Evolutionary conservation across 83 land plant genomes (phyloP).

Genomic region (Isoetes engelmannii): DNA sequence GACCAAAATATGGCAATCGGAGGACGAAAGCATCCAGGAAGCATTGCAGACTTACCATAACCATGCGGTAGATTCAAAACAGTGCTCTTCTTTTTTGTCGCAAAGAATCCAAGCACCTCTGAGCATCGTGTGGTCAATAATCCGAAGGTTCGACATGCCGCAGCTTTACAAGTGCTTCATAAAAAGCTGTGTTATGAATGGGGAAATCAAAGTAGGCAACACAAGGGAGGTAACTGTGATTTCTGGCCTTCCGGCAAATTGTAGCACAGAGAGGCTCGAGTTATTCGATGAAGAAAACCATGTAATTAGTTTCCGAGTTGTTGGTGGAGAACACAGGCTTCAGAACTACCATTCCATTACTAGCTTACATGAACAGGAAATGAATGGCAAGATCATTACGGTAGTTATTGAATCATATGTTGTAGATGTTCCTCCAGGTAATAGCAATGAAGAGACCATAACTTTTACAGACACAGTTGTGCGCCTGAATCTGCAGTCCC

Average conservation of each 20-base stretch:
- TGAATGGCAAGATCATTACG: constrained; percentile 6
- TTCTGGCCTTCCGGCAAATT: constrained; percentile 23
- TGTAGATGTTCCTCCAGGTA: constrained; percentile 2
- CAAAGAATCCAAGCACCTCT: constrained; percentile 41
- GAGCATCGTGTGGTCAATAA: constrained; percentile 41
- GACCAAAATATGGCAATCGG: too few species aligned
- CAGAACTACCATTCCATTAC: constrained; percentile 22
- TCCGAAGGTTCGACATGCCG: constrained; percentile 43
- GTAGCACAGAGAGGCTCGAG: constrained; percentile 29
- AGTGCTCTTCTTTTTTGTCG: constrained; percentile 34
- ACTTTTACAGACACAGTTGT: constrained; percentile 8
- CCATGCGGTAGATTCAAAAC: not conserved
- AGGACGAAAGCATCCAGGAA: too few species aligned
- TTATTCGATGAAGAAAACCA: constrained; percentile 29
- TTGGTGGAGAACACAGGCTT: constrained; percentile 27
- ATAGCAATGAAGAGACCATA: not conserved
- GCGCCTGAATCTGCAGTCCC: constrained; percentile 2
- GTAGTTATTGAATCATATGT: constrained; percentile 10
- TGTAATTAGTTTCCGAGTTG: constrained; percentile 21
- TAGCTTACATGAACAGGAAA: constrained; percentile 16
- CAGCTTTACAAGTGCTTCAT: constrained; percentile 35
- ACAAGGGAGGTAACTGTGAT: constrained; percentile 24
- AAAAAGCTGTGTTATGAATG: constrained; percentile 20
- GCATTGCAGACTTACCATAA: not conserved
- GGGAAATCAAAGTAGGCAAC: constrained; percentile 19